A percentile compares a stretch with the other conserved stretches of the same genome.
Conservation (phyloP, 2,329 filamentous ascomycete species). For the Penicillium sp. region DNA sequence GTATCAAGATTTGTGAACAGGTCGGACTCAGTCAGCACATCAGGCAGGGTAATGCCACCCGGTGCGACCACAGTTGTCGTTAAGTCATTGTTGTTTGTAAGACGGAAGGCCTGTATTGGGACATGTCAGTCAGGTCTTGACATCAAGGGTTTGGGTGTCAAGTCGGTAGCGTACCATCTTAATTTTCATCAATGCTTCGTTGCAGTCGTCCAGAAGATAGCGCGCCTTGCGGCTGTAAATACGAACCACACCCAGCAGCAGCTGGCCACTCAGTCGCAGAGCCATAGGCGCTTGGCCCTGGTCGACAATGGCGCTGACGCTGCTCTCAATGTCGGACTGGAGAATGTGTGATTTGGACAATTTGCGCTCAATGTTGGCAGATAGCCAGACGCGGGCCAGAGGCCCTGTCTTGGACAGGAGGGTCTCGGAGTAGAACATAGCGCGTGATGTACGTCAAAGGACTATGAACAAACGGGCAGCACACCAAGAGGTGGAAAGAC, state of each 20-base stretch:
- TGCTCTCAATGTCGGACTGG: constrained; percentile 91
- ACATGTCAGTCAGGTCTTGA: neutral
- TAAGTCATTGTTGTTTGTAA: constrained; percentile 91
- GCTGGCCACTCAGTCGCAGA: constrained; percentile 87
- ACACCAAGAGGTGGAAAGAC: constrained; percentile 30
- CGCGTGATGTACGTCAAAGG: constrained; percentile 21
- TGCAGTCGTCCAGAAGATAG: constrained; percentile 95
- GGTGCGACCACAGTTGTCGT: constrained; percentile 80
- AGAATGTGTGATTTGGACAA: constrained; percentile 95
- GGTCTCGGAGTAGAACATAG: constrained; percentile 97
- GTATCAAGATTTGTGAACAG: constrained; percentile 83
- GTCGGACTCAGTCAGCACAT: constrained; percentile 91
- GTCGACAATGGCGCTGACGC: constrained; percentile 92
- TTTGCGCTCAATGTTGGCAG: constrained; percentile 97
- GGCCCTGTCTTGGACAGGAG: constrained; percentile 96
- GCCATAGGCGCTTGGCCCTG: constrained; percentile 94
- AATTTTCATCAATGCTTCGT: constrained; percentile 95
- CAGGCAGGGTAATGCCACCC: constrained; percentile 83
- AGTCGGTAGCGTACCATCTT: constrained; percentile 73
- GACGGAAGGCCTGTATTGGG: constrained; percentile 78
- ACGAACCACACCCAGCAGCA: constrained; percentile 91
- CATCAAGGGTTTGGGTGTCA: too few relatives aligned
- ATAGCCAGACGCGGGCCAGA: constrained; percentile 95
- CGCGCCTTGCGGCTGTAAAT: constrained; percentile 98
- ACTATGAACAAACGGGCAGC: constrained; percentile 39